Conservation (phyloP, 2,329 filamentous ascomycete genomes). For the Ophiostoma sp. region DNA sequence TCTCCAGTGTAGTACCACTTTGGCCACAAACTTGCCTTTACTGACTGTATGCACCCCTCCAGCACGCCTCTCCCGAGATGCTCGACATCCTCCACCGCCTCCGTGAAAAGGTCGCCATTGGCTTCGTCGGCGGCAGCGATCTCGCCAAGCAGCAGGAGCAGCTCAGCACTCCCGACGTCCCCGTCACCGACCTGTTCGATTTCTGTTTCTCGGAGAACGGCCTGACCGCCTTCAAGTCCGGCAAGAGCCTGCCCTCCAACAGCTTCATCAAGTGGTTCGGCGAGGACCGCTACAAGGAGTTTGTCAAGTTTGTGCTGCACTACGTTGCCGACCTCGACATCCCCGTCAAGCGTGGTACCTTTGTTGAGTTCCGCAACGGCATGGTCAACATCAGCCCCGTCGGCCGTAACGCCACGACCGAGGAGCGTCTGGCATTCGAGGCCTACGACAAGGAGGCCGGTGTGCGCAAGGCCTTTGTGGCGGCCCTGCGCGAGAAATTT, state of each 20-base stretch:
- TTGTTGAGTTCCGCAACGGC: conserved; percentile 86
- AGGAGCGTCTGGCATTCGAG: conserved; percentile 82
- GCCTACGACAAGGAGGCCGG: conserved; percentile 76
- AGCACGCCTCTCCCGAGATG: conserved; percentile 78
- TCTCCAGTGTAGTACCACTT: neutral
- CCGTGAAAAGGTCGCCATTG: conserved; percentile 84
- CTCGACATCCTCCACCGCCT: conserved; percentile 75
- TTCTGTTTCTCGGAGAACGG: conserved; percentile 98
- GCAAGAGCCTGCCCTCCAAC: conserved; percentile 70
- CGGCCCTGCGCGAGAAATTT: conserved; percentile 76
- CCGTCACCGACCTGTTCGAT: conserved; percentile 88
- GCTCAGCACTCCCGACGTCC: conserved; percentile 66
- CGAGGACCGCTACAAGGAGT: conserved; percentile 76
- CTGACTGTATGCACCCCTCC: conserved; percentile 10
- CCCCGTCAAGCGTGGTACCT: conserved; percentile 80
- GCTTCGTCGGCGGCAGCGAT: conserved; percentile 91
- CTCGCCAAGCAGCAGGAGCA: conserved; percentile 95
- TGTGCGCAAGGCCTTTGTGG: conserved; percentile 75
- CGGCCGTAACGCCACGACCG: conserved; percentile 78
- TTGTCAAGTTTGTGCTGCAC: conserved; percentile 74
- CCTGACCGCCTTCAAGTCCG: conserved; percentile 84
- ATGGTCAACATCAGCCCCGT: conserved; percentile 87
- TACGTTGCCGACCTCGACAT: conserved; percentile 83
- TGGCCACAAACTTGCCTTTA: neutral
- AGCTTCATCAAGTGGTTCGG: conserved; percentile 93